phyloP scores from a whole-genome alignment of 164 flowering plant genomes.

The Umbellularia californica region DNA sequence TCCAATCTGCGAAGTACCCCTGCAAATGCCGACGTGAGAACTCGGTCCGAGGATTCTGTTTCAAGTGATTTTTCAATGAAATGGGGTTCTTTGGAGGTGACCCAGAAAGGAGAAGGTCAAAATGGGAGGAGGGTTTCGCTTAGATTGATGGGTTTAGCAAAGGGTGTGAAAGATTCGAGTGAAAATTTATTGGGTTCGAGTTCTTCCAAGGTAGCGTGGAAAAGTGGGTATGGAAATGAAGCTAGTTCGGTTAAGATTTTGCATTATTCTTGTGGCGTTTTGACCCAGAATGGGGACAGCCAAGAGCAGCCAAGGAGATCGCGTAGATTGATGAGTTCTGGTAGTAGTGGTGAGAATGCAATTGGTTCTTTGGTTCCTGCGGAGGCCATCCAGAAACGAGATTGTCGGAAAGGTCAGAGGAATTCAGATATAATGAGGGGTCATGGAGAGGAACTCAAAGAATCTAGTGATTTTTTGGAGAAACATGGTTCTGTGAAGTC shows the following conservation, averaged over 20 bases:
- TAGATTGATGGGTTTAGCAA: conserved; percentile 3
- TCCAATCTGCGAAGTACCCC: background rate
- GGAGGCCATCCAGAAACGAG: background rate
- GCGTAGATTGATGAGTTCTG: background rate
- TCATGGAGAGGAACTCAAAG: background rate
- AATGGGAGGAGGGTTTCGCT: background rate
- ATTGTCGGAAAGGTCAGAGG: background rate
- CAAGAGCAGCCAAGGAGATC: background rate
- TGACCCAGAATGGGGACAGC: background rate
- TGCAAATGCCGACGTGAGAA: background rate
- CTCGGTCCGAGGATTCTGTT: background rate
- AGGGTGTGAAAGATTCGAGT: background rate
- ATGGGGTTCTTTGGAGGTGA: conserved; percentile 7
- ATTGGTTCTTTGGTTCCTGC: too few relatives aligned
- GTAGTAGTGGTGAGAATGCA: too few relatives aligned
- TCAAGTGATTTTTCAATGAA: conserved; percentile 1
- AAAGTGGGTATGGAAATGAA: background rate
- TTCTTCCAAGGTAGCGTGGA: background rate
- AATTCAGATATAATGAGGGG: background rate
- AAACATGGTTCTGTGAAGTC: background rate
- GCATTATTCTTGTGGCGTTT: background rate
- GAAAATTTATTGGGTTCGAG: background rate
- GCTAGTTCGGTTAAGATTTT: background rate
- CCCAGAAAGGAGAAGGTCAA: background rate
- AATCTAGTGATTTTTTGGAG: background rate